Base-by-base conservation (phyloP, 2,329 filamentous ascomycete species). In the Epichloe bromicola region DNA sequence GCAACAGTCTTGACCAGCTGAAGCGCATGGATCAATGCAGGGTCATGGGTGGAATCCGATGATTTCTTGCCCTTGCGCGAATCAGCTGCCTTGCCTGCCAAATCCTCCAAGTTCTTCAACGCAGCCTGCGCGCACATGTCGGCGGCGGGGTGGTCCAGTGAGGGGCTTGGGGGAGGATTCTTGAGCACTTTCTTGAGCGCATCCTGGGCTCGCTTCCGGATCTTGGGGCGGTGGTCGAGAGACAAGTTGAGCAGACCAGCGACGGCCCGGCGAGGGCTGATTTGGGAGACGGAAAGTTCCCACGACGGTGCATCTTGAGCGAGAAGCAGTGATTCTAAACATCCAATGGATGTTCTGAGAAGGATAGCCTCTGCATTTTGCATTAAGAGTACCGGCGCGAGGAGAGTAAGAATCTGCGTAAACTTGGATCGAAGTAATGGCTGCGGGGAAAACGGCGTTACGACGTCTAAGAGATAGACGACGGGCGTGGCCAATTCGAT, bases 111-210 rank as follows among this genome's bases (percentile, higher is more conserved):
- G 65, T 84, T 89, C 67, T 82, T 82, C 69, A 96, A 76, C 20
- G 88, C 88, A 26, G 86, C 90, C 67, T 95, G 88, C 17, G 93
- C 93, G 70, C 91, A 97, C 82, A 97, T 91, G 64, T 95, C 90
- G 45, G 91, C 86, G 26, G 89, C 93, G 1, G 93, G 93, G 64
- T 98, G 93, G 58, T 98, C 93, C 54, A 96, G 70, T 3, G 88
- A 90, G 1, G 93, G 93, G 56, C 88, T 95, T 0, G 91, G 90
- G 90, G 93, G 93, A 8, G 89, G 87, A 54, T 82, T 85, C 66
- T 84, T 83, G 52, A 98, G 76, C 4, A 98, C 82, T 56, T 84
- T 86, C 49, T 83, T 82, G 58, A 98, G 69, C 2, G 90, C 88
- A 63, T 97, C 91, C 66, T 95, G 88, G 6, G 93, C 88, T 66